Conservation (phyloP, 1,284 basidiomycete species). For the Puccinia horiana region DNA sequence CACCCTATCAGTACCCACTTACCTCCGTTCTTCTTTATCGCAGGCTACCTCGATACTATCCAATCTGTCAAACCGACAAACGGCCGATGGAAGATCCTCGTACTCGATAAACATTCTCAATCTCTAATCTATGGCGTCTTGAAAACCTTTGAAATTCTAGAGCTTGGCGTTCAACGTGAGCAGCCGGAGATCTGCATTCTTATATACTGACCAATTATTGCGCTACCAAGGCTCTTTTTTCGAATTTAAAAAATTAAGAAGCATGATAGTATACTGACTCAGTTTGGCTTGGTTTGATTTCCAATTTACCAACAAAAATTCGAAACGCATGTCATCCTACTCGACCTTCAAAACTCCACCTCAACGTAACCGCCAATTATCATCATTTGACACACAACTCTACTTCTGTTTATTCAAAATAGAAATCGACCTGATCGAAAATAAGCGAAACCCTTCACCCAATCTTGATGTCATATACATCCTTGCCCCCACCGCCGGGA, state of each 20-base stretch:
- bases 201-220: neutral
- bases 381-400: neutral
- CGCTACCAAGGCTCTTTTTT: neutral
- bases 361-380: neutral
- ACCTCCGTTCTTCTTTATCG: neutral
- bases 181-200: no score
- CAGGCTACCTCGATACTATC: constrained; percentile 49
- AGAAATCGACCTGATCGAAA: constrained; percentile 61
- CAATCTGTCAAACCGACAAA: constrained; percentile 45
- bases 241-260: neutral
- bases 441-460: constrained; percentile 70
- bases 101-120: constrained; percentile 60
- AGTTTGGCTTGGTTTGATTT: neutral
- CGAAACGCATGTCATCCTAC: neutral
- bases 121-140: constrained; percentile 80
- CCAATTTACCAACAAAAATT: neutral
- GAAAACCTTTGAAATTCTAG: constrained; percentile 87
- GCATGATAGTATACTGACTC: neutral
- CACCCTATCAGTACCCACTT: neutral
- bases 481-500: constrained; percentile 89
- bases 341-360: neutral
- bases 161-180: constrained; percentile 79
- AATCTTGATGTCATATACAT: constrained; percentile 87
- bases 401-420: neutral
- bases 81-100: constrained; percentile 48